A percentile compares a stretch with the other conserved stretches of the same genome.
phyloP scores from a whole-genome alignment of 2,329 filamentous ascomycete species.

The Malbranchea cinnamomea region DNA sequence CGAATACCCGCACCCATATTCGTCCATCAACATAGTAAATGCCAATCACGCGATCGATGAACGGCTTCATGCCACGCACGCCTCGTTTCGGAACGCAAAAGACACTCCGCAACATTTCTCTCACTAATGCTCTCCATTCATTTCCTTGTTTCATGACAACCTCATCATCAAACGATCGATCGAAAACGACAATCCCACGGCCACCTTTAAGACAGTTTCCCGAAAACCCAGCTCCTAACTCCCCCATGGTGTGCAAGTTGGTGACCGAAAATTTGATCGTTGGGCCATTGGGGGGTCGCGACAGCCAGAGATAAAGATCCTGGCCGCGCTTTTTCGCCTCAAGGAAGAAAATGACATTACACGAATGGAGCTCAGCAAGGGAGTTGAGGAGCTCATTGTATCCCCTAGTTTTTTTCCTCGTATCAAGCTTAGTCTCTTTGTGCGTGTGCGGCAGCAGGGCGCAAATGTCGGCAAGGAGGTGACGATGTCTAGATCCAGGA shows the following conservation, averaged over 20 bases:
- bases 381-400: constrained; percentile 67
- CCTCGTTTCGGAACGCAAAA: constrained; percentile 79
- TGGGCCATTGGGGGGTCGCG: constrained; percentile 74
- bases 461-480: constrained; percentile 79
- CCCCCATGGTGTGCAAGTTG: constrained; percentile 85
- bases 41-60: constrained; percentile 86
- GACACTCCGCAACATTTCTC: constrained; percentile 76
- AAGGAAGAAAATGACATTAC: constrained; percentile 90
- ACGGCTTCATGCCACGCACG: constrained; percentile 82
- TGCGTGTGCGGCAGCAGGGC: constrained; percentile 79
- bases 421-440: constrained; percentile 94
- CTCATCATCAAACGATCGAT: constrained; percentile 66
- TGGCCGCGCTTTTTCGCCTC: constrained; percentile 78
- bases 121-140: constrained; percentile 40
- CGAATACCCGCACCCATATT: constrained; percentile 92
- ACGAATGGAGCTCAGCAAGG: constrained; percentile 65
- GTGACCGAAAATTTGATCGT: constrained; percentile 42
- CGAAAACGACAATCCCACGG: constrained; percentile 80
- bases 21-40: constrained; percentile 86
- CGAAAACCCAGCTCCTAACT: constrained; percentile 67
- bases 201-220: constrained; percentile 95
- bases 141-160: constrained; percentile 50
- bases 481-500: constrained; percentile 65
- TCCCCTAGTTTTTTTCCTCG: constrained; percentile 54
- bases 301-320: constrained; percentile 88